Base-by-base conservation (phyloP, 2,329 filamentous ascomycete species). In the Elsinoe arachidis region DNA sequence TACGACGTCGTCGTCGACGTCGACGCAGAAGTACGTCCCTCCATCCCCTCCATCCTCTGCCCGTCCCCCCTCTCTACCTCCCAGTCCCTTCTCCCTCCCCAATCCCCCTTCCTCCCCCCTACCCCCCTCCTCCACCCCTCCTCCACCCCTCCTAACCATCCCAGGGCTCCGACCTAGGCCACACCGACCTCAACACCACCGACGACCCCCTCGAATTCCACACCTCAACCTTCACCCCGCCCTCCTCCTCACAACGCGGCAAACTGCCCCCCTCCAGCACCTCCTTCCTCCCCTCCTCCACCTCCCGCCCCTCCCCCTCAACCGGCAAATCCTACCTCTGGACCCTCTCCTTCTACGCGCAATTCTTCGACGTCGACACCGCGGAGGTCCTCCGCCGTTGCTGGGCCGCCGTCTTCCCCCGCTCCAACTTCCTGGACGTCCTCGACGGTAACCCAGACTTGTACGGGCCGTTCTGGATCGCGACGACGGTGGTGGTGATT, bases 1-100 rank as follows among this genome's bases (percentile, higher is more conserved):
- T 99, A 99, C 73, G 93, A 99, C 78, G 93, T 95, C 61, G 92
- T 99, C 63, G 93, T 99, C 60, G 93, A 99, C 68, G 86, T 97
- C 57, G 93, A 99, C 72, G 89, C 93, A 68, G 93, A 97, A 82
- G 90, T 95, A 76, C 63, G 74, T 44, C 9, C 14, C 11, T 59
- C 56, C 34, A 26, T 15, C n/a, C 35, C 37, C 23, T 33, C 33
- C n/a, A n/a, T n/a, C 37, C 33, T 37, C 35, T 23, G 12, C n/a
- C 30, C 3, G 19, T 21, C 12, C 14, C 17, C 1, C 19, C 33
- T 23, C 6, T n/a, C 66, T 56, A 41, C 61, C 65, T 30, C 59
- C 17, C 10, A 3, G 9, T 23, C 41, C 11, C 9, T 15, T 12
- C 12, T 4, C 9, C 38, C 17, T 14, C 38, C 17, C 10, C 23